Evolutionary conservation across 768 basidiomycete genomes (phyloP), one percentile per base, ranked within the genome.

Genomic region (Exidia glandulosa): DNA sequence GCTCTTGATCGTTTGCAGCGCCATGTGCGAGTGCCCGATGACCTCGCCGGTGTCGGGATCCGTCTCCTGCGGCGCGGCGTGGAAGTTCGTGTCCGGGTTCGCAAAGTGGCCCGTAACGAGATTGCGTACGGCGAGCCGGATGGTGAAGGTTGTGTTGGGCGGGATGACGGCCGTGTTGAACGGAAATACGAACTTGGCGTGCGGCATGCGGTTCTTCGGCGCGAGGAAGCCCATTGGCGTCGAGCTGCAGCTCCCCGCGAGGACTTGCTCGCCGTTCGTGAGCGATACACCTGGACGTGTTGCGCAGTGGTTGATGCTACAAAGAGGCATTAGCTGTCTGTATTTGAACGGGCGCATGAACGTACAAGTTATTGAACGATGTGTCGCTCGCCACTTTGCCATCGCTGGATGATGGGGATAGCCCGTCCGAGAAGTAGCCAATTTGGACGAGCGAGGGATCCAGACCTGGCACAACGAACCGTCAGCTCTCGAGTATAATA

Each of bases 1-100:
- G 3, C 77, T 71, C 48, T 63, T 50, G 64, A 85, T 67, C 61
- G 61, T 34, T 69, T 85, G 77, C 60, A 85, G 66, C 54, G 80
- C 80, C 65, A 85, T 71, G 72, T 85, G 83, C 6, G 76, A 75
- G 73, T 83, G 81, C 57, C 84, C 85, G 45, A 72, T 62, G 67
- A 81, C 76, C 58, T 69, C 63, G 30, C 78, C 77, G 3, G 2
- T 5, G 1, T 61, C 64, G 12, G 65, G 56, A 66, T 80, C 71
- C 45, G 81, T 68, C 60, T 81, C 73, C 65, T 81, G 79, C 50
- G 86, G 86, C 6, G 81, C 81, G 23, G 76, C 77, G 50, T 54
- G 50, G 50, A 54, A 54, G 30, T 27, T 29, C 23, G 30, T 32
- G 50, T 54, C 50, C 50, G 50, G 23, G 50, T 54, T 54, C 23